Evolutionary conservation across 75 land plant species (phyloP).

Genomic region (Pinus taeda): DNA sequence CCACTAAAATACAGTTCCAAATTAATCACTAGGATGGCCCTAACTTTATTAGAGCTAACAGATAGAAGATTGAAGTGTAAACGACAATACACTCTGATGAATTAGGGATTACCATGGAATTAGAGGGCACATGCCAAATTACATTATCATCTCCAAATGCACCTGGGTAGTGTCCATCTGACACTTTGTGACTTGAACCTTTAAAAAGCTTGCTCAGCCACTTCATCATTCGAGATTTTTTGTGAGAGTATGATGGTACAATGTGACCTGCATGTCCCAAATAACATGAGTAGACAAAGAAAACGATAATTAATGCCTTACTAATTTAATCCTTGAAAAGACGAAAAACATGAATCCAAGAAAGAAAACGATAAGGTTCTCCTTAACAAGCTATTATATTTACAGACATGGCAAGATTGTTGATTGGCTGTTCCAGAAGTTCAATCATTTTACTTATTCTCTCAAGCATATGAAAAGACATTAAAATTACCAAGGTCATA

Average conservation of each 20-base stretch:
- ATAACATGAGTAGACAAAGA: not conserved
- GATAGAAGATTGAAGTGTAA: not conserved
- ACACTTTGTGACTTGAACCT: constrained; percentile 18
- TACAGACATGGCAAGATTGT: not conserved
- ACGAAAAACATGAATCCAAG: not conserved
- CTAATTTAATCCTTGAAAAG: no score
- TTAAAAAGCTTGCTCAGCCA: constrained; percentile 57
- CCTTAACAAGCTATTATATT: not conserved
- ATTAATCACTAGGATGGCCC: not conserved
- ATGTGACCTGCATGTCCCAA: not conserved
- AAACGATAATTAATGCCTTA: not conserved
- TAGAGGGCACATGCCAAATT: constrained; percentile 33
- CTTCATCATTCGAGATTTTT: constrained; percentile 46
- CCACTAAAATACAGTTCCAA: not conserved
- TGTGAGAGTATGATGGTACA: constrained; percentile 18
- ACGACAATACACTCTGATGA: not conserved
- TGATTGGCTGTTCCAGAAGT: not conserved
- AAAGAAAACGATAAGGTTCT: not conserved
- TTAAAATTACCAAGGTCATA: not conserved
- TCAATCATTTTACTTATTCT: not conserved
- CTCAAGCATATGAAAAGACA: not conserved
- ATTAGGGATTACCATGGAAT: constrained; percentile 26
- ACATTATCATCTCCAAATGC: constrained; percentile 31
- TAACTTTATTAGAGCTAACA: not conserved
- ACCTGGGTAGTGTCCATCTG: constrained; percentile 14